These are phyloP conservation scores for Trichosporon sp. DNA, from an alignment of 1,284 basidiomycete species.

Conservation along the genomic window DNA sequence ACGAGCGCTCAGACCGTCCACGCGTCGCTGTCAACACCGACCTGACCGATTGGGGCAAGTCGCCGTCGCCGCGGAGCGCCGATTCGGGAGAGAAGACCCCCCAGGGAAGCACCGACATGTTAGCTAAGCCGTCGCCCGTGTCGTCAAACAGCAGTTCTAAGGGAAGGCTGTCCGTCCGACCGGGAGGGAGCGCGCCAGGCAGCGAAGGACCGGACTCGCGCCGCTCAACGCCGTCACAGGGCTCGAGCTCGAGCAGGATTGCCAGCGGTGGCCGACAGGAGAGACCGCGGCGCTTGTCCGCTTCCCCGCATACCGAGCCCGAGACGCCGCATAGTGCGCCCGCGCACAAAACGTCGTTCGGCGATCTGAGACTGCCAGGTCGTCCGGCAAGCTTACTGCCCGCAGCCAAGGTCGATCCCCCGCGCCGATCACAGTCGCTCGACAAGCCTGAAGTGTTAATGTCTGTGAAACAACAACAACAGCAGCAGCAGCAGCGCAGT, in stretches of 20 bases:
- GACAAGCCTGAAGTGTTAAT: background rate
- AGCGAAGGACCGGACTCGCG: background rate
- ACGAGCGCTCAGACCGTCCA: background rate
- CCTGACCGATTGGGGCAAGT: conserved; percentile 24
- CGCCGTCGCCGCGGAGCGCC: conserved; percentile 4
- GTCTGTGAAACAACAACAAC: background rate
- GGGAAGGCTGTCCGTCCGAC: conserved; percentile 2
- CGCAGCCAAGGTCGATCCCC: conserved; percentile 4
- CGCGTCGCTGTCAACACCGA: conserved; percentile 14
- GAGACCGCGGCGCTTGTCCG: background rate
- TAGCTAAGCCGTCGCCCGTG: conserved; percentile 5
- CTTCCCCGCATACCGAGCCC: conserved; percentile 7
- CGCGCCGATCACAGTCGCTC: conserved; percentile 3
- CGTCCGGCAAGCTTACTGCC: conserved; percentile 1
- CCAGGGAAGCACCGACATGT: background rate
- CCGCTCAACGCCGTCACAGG: conserved; percentile 16
- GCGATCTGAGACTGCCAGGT: conserved; percentile 7
- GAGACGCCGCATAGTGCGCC: conserved; percentile 32
- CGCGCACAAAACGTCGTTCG: conserved; percentile 27
- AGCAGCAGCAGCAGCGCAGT: background rate
- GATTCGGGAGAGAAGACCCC: conserved; percentile 13
- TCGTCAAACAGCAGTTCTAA: conserved; percentile 15
- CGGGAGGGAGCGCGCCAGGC: too few relatives aligned
- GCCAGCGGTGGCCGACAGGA: conserved; percentile 19
- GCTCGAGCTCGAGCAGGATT: conserved; percentile 34